Conservation (phyloP, 306 rosid species). For the Sicyos baderoa region DNA sequence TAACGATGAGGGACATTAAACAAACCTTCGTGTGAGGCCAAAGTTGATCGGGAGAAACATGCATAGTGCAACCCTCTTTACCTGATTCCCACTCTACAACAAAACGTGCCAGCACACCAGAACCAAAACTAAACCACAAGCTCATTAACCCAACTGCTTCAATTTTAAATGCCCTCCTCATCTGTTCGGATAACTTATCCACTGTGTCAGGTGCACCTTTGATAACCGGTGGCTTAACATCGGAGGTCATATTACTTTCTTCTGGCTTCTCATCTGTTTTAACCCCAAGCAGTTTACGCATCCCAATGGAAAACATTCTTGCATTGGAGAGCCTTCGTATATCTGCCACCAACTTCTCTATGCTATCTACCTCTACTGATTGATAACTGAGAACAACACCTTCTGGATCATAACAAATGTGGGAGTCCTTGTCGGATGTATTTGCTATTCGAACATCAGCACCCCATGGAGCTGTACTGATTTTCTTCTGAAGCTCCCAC, state of each 20-base stretch:
- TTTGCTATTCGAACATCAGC: conserved; percentile 93
- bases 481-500: conserved; percentile 97
- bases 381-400: conserved; percentile 94
- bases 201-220: conserved; percentile 53
- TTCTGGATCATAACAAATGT: conserved; percentile 87
- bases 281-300: conserved; percentile 83
- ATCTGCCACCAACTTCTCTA: conserved; percentile 84
- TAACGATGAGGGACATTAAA: conserved; percentile 16
- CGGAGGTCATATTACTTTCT: conserved; percentile 49
- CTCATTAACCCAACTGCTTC: conserved; percentile 98
- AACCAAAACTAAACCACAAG: conserved; percentile 97
- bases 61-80: conserved; percentile 98
- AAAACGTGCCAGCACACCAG: conserved; percentile 85
- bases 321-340: conserved; percentile 92
- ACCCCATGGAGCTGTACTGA: conserved; percentile 77
- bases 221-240: conserved; percentile 48
- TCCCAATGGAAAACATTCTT: conserved; percentile 86
- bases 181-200: conserved; percentile 75
- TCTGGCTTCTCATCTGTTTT: conserved; percentile 73
- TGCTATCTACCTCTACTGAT: conserved; percentile 82
- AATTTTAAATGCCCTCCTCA: conserved; percentile 83
- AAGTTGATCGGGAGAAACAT: conserved; percentile 94
- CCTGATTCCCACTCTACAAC: conserved; percentile 98
- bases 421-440: conserved; percentile 90
- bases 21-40: conserved; percentile 99